Evolutionary conservation across 2,329 filamentous ascomycete genomes (phyloP).

Genomic region (Teratosphaeria destructans): DNA sequence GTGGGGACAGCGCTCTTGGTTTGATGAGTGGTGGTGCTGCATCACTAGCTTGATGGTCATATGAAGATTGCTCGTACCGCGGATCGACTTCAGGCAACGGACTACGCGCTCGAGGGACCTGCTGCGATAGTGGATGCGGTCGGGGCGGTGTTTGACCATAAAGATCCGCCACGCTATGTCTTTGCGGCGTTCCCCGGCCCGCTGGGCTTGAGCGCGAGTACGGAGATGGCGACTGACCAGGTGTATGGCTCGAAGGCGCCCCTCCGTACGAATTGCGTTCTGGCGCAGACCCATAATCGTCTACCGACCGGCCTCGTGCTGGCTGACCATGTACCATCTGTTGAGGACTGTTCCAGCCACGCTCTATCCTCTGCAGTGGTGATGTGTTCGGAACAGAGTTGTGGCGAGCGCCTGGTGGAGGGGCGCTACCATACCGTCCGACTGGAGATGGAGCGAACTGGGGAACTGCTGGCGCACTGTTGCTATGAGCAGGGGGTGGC

Average conservation of each 20-base stretch:
- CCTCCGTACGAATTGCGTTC: constrained; percentile 19
- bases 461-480: constrained; percentile 23
- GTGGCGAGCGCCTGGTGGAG: constrained; percentile 13
- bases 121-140: constrained; percentile 27
- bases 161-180: constrained; percentile 24
- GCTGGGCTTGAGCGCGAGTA: constrained; percentile 10
- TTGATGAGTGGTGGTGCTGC: constrained; percentile 19
- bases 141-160: constrained; percentile 22
- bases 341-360: constrained; percentile 15
- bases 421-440: constrained; percentile 12
- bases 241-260: constrained; percentile 15
- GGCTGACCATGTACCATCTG: constrained; percentile 13
- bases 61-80: neutral
- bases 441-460: constrained; percentile 13
- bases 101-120: constrained; percentile 23
- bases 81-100: constrained; percentile 14
- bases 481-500: constrained; percentile 27
- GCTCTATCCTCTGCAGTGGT: constrained; percentile 22
- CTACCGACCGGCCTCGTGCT: constrained; percentile 19
- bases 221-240: constrained; percentile 17
- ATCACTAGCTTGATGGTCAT: constrained; percentile 5
- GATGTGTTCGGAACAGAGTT: constrained; percentile 19
- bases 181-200: constrained; percentile 11
- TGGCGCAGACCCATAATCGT: constrained; percentile 20
- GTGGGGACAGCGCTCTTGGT: constrained; percentile 22